Base-by-base conservation (phyloP, 176 grass and related monocot species). In the Tillandsia fasciculata region DNA sequence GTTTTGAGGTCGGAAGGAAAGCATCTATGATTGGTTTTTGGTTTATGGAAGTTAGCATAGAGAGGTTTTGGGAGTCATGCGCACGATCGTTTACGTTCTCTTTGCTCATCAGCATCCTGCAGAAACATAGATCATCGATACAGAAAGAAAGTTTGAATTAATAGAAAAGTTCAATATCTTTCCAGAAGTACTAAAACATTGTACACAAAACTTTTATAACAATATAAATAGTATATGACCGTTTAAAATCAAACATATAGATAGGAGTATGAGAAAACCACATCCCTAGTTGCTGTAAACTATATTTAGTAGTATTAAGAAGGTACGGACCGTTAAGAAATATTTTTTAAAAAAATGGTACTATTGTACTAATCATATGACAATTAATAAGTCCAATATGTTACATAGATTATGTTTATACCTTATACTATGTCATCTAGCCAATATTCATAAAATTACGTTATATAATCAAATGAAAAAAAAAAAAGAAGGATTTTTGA, bases 81-180 rank as follows among this genome's bases (percentile, higher is more conserved):
- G 50, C 67, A 53, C 63, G 77, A 14, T 78, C 56, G 0, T 65
- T 7, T 15, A 51, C 24, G 42, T 53, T 71, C 18, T 88, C 77
- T 74, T 88, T 88, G 33, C 61, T 73, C 63, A 74, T 48, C 11
- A 82, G 49, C 48, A 80, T 82, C 85, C 88, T 88, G 76, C 71
- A 86, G 49, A 80, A 42, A 2, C 54, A 80, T 29, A 29, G 23
- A 70, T 59, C 56, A 61, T 22, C 56, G 22, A 9, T 61, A 61
- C 17, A 18, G 22, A 59, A 20, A 61, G 17, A 2, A 61, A 23
- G 56, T 18, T 18, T 5, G 56, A 15, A 61, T 61, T 61, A 42
- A 42, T 42, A 42, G 33, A 42, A 7, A 42, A 42, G 33, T 7
- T 6, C 33, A 42, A 42, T 42, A 57, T 57, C 53, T 56, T 56